Evolutionary conservation across 805 yeast species (phyloP).

Genomic region (Zygotorulaspora chibaensis): DNA sequence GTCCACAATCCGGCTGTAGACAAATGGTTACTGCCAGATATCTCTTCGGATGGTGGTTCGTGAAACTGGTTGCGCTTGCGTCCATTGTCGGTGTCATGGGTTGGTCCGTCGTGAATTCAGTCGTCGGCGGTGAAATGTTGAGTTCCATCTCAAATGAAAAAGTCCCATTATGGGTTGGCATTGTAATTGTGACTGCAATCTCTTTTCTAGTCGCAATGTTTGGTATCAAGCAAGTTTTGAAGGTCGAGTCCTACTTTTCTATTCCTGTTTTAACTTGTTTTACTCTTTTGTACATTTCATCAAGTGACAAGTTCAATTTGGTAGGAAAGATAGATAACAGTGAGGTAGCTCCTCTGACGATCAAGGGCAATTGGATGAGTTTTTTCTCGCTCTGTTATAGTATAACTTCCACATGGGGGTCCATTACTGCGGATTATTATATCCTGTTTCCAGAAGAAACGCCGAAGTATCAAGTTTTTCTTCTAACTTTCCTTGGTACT

Average conservation of each 20-base stretch:
- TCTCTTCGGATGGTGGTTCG: slow-evolving; percentile 82
- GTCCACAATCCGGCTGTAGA: slow-evolving; percentile 85
- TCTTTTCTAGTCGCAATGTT: slow-evolving; percentile 67
- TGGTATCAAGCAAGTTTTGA: slow-evolving; percentile 69
- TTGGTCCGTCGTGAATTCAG: slow-evolving; percentile 92
- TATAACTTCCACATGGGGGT: slow-evolving; percentile 85
- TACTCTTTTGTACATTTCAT: slow-evolving; percentile 58
- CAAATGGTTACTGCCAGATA: slow-evolving; percentile 82
- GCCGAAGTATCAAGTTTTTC: slow-evolving; percentile 49
- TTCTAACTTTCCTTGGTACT: slow-evolving; percentile 62
- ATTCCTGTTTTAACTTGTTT: slow-evolving; percentile 67
- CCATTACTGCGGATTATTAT: slow-evolving; percentile 80
- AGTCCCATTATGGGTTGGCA: slow-evolving; percentile 70
- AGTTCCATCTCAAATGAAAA: slow-evolving; percentile 59
- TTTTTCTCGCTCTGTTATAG: slow-evolving; percentile 72
- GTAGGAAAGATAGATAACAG: slow-evolving; percentile 35
- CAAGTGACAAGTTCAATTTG: slow-evolving; percentile 44
- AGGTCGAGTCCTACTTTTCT: slow-evolving; percentile 63
- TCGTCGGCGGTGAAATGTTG: slow-evolving; percentile 82
- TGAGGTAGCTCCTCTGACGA: slow-evolving; percentile 35
- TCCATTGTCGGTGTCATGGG: slow-evolving; percentile 76
- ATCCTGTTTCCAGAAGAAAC: slow-evolving; percentile 73
- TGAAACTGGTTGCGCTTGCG: slow-evolving; percentile 67
- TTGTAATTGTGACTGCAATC: slow-evolving; percentile 60
- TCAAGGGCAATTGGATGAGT: slow-evolving; percentile 65